Evolutionary conservation across 495 filamentous ascomycete species (phyloP).

Genomic region (Talaromyces stipitatus): DNA sequence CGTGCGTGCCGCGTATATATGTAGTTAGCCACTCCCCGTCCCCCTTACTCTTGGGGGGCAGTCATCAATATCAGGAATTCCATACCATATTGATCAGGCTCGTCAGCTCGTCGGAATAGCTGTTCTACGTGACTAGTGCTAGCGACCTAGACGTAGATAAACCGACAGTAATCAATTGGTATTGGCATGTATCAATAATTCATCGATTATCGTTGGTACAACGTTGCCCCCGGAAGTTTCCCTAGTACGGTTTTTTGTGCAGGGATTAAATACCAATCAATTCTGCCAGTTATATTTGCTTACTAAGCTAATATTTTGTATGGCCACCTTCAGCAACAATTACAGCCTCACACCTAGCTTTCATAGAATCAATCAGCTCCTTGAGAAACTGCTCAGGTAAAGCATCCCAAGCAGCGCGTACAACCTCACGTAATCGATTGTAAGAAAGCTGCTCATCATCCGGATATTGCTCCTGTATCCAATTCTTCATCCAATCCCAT

Average conservation of each 20-base stretch:
- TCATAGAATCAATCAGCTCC: conserved; percentile 6
- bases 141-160: no score
- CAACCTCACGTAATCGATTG: neutral
- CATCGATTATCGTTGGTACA: no score
- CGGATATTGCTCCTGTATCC: neutral
- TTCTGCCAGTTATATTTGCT: neutral
- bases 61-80: no score
- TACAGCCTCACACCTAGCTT: conserved; percentile 7
- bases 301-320: conserved; percentile 2
- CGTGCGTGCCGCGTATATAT: no score
- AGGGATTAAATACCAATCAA: neutral
- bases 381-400: neutral
- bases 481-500: neutral
- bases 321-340: conserved; percentile 7
- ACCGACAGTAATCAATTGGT: no score
- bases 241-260: neutral
- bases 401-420: neutral
- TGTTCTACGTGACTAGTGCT: no score
- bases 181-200: no score
- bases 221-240: neutral
- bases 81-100: no score
- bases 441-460: neutral
- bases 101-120: no score
- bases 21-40: no score
- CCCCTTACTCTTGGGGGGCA: no score